Evolutionary conservation across 2,329 filamentous ascomycete genomes (phyloP).

Genomic region (Trichoderma sp.): DNA sequence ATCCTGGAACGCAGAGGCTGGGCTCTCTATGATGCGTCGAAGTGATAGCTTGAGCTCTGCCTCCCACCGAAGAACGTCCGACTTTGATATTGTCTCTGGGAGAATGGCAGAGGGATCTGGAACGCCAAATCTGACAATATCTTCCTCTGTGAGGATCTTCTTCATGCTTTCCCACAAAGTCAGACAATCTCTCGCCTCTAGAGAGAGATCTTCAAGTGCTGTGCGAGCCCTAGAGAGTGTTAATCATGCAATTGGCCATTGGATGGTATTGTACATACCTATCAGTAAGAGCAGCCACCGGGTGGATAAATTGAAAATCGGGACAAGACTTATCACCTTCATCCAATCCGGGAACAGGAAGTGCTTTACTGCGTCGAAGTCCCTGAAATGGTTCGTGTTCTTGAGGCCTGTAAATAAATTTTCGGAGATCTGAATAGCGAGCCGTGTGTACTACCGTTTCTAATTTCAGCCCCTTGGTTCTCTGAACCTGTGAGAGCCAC

Average conservation of each 20-base stretch:
- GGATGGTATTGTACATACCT: conserved; percentile 34
- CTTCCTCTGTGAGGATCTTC: not conserved
- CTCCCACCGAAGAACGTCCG: conserved; percentile 66
- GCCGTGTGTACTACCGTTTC: conserved; percentile 66
- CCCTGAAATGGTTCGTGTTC: conserved; percentile 49
- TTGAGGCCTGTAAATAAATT: conserved; percentile 62
- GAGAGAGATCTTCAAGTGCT: conserved; percentile 11
- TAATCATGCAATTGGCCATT: not conserved
- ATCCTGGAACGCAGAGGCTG: conserved; percentile 39
- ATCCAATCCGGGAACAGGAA: conserved; percentile 47
- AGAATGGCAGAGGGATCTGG: conserved; percentile 30
- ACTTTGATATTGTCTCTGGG: conserved; percentile 57
- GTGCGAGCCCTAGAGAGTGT: conserved; percentile 2
- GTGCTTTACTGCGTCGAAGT: conserved; percentile 40
- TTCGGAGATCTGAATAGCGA: conserved; percentile 74
- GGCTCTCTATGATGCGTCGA: conserved; percentile 56
- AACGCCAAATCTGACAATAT: not conserved
- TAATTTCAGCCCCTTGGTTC: conserved; percentile 58
- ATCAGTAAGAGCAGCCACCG: conserved; percentile 60
- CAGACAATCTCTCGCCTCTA: conserved; percentile 18
- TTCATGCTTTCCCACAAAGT: conserved; percentile 2
- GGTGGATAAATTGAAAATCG: conserved; percentile 62
- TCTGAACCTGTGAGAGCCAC: conserved; percentile 66
- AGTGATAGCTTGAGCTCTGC: conserved; percentile 56
- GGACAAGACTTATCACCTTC: conserved; percentile 30